These are phyloP conservation scores for Populus tremula DNA, from an alignment of 345 rosid genomes.

Conservation along the genomic window DNA sequence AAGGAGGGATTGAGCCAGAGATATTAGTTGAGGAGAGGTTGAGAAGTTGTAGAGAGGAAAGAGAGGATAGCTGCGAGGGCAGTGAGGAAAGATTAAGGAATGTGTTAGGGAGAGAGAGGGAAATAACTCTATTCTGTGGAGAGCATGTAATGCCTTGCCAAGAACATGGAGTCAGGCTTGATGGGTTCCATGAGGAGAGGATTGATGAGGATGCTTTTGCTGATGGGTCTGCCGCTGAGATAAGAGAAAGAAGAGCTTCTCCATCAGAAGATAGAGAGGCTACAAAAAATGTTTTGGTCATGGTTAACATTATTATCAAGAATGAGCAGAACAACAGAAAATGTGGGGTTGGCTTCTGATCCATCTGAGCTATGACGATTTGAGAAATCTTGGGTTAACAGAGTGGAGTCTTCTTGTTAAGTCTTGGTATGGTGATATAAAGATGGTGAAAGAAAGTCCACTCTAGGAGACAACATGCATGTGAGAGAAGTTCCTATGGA, in stretches of 20 bases:
- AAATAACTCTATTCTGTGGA: slow-evolving; percentile 73
- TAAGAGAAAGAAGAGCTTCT: slow-evolving; percentile 60
- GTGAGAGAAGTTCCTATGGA: slow-evolving; percentile 19
- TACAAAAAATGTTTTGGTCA: slow-evolving; percentile 27
- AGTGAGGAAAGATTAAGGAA: slow-evolving; percentile 84
- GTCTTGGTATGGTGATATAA: slow-evolving; percentile 9
- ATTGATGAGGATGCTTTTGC: slow-evolving; percentile 47
- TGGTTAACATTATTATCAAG: slow-evolving; percentile 30
- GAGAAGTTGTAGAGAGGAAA: slow-evolving; percentile 77
- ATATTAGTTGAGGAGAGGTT: slow-evolving; percentile 86
- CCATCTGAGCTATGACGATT: slow-evolving; percentile 34
- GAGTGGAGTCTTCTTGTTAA: background rate
- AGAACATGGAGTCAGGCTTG: slow-evolving; percentile 72
- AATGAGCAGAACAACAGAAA: slow-evolving; percentile 29
- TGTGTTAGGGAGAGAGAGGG: slow-evolving; percentile 69
- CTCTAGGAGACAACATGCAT: slow-evolving; percentile 33
- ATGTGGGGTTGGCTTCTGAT: slow-evolving; percentile 20
- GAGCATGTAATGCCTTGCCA: slow-evolving; percentile 93
- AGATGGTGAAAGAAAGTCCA: slow-evolving; percentile 17
- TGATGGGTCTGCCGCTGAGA: slow-evolving; percentile 47
- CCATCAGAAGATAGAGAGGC: slow-evolving; percentile 75
- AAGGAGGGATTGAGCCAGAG: slow-evolving; percentile 81
- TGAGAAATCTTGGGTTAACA: slow-evolving; percentile 7
- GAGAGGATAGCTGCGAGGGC: slow-evolving; percentile 67
- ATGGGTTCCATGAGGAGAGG: slow-evolving; percentile 81